Evolutionary conservation across 2,329 filamentous ascomycete species (phyloP), one percentile per base, ranked within the genome.

Genomic region (Stagonosporopsis rhizophila): DNA sequence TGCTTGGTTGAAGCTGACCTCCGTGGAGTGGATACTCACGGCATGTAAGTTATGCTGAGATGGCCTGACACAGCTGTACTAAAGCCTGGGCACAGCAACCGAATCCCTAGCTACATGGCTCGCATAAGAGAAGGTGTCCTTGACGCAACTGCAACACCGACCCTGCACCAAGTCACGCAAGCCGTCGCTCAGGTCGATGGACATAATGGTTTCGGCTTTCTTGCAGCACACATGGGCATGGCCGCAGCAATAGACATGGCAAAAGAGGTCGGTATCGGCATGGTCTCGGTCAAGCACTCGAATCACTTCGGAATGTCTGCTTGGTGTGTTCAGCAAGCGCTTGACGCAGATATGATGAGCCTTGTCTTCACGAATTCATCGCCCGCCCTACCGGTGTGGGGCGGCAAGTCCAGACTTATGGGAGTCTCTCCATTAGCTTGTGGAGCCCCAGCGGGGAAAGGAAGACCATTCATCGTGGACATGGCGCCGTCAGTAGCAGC

Each of bases 301-400:
- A 94, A 94, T 66, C 90, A 94, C 73, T 93, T 90, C 67, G 91
- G 91, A 50, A 95, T 95, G 90, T 84, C 84, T 3, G 90, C 91
- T 0, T 94, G 90, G 89, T 71, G 92, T 0, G 89, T 92, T 11
- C 88, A 91, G 72, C 87, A 92, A 74, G 91, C 90, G 0, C 75
- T 93, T 14, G 88, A 94, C 55, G 87, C 84, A 0, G 80, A 78
- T 4, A 85, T 85, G 71, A 87, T 88, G 74, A 87, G 84, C n/a
- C 75, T 83, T 2, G 85, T 86, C 42, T 85, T 83, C 55, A 85
- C 82, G 49, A 88, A 87, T 28, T 82, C 75, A 32, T 89, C 86
- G 25, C 89, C 89, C 0, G 89, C 89, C 1, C 76, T 92, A 52
- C 89, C 90, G 1, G 86, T 84, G 0, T 92, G 85, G 82, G 90